phyloP scores from a whole-genome alignment of 768 basidiomycete genomes.

The Erythrobasidium yunnanense region DNA sequence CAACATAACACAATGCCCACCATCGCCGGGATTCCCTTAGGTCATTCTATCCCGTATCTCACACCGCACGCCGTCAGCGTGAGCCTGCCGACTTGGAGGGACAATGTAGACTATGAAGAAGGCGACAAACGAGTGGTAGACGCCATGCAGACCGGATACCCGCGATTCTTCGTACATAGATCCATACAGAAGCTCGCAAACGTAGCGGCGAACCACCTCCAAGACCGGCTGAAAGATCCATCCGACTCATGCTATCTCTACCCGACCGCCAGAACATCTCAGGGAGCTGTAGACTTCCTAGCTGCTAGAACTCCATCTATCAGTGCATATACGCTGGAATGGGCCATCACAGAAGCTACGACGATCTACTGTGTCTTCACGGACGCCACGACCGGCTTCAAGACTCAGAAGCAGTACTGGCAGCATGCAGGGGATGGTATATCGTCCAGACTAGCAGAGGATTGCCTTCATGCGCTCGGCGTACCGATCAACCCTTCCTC shows the following conservation, averaged over 20 bases:
- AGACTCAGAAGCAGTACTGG: slow-evolving; percentile 81
- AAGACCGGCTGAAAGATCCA: slow-evolving; percentile 2
- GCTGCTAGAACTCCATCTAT: slow-evolving; percentile 48
- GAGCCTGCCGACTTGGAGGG: slow-evolving; percentile 84
- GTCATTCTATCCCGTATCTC: slow-evolving; percentile 36
- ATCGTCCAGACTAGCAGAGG: slow-evolving; percentile 73
- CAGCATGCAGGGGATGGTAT: slow-evolving; percentile 87
- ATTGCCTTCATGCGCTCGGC: slow-evolving; percentile 62
- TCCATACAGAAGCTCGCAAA: slow-evolving; percentile 65
- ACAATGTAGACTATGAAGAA: slow-evolving; percentile 84
- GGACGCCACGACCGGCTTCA: slow-evolving; percentile 50
- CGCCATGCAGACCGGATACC: slow-evolving; percentile 79
- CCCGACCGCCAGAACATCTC: slow-evolving; percentile 60
- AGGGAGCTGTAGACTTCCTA: slow-evolving; percentile 65
- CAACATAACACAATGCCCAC: background rate
- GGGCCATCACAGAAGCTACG: slow-evolving; percentile 6
- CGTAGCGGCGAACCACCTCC: background rate
- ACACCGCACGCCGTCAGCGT: slow-evolving; percentile 81
- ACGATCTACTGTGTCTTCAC: slow-evolving; percentile 75
- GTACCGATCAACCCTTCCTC: slow-evolving; percentile 37
- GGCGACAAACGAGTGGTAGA: slow-evolving; percentile 68
- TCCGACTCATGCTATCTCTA: slow-evolving; percentile 69
- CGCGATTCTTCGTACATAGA: slow-evolving; percentile 82
- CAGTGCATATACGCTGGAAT: slow-evolving; percentile 59
- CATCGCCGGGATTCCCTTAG: slow-evolving; percentile 31